A percentile compares a stretch with the other conserved stretches of the same genome.
Evolutionary conservation across 2,329 filamentous ascomycete genomes (phyloP).

Genomic region (Trichoderma gracile): DNA sequence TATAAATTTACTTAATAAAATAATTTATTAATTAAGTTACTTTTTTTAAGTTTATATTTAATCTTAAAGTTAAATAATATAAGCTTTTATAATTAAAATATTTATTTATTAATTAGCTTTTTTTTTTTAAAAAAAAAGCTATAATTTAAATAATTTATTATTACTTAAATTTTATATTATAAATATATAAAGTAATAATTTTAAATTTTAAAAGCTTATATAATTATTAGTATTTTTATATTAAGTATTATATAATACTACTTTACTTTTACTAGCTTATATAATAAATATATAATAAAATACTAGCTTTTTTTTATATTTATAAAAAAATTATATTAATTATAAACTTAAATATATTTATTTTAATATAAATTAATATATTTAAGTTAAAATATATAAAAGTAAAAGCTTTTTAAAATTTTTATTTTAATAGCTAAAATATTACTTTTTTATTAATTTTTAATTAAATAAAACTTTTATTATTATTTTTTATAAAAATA

Average conservation of each 20-base stretch:
- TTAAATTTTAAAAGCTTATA: not conserved
- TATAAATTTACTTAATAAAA: not conserved
- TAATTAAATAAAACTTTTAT: not conserved
- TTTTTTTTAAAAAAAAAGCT: not conserved
- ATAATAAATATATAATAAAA: not conserved
- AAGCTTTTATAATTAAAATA: slow-evolving; percentile 1
- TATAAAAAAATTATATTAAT: not conserved
- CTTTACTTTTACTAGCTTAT: not conserved
- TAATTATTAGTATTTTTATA: not conserved
- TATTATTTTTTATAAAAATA: not conserved
- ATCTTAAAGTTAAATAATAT: slow-evolving; percentile 2
- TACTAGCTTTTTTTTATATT: not conserved
- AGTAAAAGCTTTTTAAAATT: not conserved
- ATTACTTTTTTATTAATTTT: not conserved
- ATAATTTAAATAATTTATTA: slow-evolving; percentile 13
- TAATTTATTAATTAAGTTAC: slow-evolving; percentile 2
- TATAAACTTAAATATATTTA: too few species aligned
- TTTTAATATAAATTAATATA: too few species aligned
- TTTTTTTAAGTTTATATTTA: slow-evolving; percentile 4
- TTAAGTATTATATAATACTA: not conserved
- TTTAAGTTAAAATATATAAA: too few species aligned
- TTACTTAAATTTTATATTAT: not conserved
- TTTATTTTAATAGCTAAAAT: not conserved
- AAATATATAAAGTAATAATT: not conserved
- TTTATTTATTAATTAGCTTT: too few species aligned